Conservation (phyloP, 2,329 filamentous ascomycete species). For the Fusarium palustre region DNA sequence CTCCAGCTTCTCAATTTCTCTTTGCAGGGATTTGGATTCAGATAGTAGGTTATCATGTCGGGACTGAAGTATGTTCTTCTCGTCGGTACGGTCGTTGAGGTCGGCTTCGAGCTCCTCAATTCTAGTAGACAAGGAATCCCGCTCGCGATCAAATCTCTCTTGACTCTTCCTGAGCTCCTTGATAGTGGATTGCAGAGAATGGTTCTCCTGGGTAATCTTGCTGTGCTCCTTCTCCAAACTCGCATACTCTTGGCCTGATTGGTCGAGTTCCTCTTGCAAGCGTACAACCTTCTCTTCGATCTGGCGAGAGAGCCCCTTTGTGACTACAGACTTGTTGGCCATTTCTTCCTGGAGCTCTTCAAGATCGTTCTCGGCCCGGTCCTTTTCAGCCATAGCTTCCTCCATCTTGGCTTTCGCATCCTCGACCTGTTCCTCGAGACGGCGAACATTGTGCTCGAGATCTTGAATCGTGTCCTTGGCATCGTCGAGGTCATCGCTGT, state of each 20-base stretch:
- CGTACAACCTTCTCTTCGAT: conserved; percentile 76
- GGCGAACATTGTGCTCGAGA: conserved; percentile 66
- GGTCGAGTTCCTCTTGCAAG: conserved; percentile 74
- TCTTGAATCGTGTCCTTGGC: conserved; percentile 70
- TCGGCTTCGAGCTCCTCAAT: conserved; percentile 70
- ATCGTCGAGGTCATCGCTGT: conserved; percentile 64
- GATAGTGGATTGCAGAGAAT: conserved; percentile 58
- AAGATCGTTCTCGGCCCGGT: conserved; percentile 68
- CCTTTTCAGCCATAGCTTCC: conserved; percentile 65
- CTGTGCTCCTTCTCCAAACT: conserved; percentile 64
- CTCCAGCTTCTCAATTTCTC: conserved; percentile 67
- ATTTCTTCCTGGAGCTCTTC: conserved; percentile 80
- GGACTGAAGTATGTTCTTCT: conserved; percentile 76
- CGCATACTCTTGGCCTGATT: conserved; percentile 61
- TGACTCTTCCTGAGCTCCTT: conserved; percentile 55
- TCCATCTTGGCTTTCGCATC: conserved; percentile 67
- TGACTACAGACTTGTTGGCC: conserved; percentile 81
- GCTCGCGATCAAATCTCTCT: conserved; percentile 48
- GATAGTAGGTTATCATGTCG: conserved; percentile 74
- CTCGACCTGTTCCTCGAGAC: conserved; percentile 65
- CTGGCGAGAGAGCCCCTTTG: conserved; percentile 79
- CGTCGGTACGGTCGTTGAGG: conserved; percentile 67
- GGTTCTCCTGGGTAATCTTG: conserved; percentile 60
- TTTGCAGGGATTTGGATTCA: conserved; percentile 75
- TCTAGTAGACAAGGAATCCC: conserved; percentile 58